Evolutionary conservation across 257 asterid species (phyloP).

Genomic region (Salvia splendens): DNA sequence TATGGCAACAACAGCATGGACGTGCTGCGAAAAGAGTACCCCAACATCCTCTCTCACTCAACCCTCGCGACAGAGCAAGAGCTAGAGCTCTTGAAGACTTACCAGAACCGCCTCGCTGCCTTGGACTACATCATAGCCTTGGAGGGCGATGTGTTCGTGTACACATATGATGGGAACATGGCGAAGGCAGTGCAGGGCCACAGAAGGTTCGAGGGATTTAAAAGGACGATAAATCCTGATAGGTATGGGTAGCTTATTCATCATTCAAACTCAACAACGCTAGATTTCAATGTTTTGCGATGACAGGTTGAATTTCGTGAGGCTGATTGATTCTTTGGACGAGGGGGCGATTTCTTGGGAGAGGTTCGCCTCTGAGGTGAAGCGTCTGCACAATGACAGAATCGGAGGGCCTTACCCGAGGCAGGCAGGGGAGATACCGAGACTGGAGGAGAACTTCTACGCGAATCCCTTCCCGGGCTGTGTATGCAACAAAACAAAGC

Average conservation of each 20-base stretch:
- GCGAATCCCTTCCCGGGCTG: slow-evolving; percentile 96
- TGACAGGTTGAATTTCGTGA: slow-evolving; percentile 66
- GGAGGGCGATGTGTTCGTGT: slow-evolving; percentile 81
- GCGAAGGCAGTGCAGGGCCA: slow-evolving; percentile 99
- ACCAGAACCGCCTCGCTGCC: slow-evolving; percentile 96
- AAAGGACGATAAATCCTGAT: slow-evolving; percentile 88
- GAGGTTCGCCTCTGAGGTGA: slow-evolving; percentile 59
- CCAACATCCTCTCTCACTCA: slow-evolving; percentile 78
- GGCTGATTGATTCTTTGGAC: slow-evolving; percentile 62
- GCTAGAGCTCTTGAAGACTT: slow-evolving; percentile 52
- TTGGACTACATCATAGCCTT: slow-evolving; percentile 82
- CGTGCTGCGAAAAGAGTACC: slow-evolving; percentile 66
- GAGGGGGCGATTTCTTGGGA: slow-evolving; percentile 62
- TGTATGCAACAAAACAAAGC: slow-evolving; percentile 44
- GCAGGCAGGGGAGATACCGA: slow-evolving; percentile 58
- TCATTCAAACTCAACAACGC: no score
- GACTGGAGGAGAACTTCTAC: slow-evolving; percentile 89
- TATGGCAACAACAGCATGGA: slow-evolving; percentile 85
- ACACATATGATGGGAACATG: slow-evolving; percentile 96
- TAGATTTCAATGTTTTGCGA: not conserved
- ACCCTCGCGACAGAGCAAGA: slow-evolving; percentile 76
- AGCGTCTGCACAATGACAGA: slow-evolving; percentile 54
- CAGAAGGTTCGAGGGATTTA: slow-evolving; percentile 76
- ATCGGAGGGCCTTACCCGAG: slow-evolving; percentile 75
- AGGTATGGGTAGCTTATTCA: slow-evolving; percentile 38